Conservation (phyloP, 2,329 filamentous ascomycete genomes). For the Fulvia fulva region DNA sequence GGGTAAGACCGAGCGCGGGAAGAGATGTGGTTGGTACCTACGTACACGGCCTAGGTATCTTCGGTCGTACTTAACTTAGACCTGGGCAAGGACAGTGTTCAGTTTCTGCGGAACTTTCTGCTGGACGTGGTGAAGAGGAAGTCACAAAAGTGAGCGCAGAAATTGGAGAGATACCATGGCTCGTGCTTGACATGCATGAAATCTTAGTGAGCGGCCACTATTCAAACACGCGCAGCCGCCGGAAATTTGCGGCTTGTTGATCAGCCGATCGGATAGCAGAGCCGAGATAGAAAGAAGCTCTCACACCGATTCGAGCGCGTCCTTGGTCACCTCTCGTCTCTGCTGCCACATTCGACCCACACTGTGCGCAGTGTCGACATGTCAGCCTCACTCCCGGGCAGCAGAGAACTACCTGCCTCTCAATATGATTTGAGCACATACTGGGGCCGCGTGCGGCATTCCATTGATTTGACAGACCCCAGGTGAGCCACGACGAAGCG, state of each 20-base stretch:
- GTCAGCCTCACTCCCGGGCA: slow-evolving; percentile 61
- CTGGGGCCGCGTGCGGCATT: slow-evolving; percentile 89
- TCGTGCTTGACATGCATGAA: too few relatives aligned
- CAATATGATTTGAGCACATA: slow-evolving; percentile 92
- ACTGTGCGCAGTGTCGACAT: slow-evolving; percentile 36
- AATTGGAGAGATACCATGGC: too few relatives aligned
- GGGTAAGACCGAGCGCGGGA: slow-evolving; percentile 31
- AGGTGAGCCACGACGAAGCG: slow-evolving; percentile 61
- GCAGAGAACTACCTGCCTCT: slow-evolving; percentile 80
- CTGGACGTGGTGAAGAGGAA: too few relatives aligned
- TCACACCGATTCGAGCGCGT: background rate
- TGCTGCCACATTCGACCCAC: background rate
- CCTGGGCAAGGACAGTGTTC: too few relatives aligned
- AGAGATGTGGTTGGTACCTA: slow-evolving; percentile 19
- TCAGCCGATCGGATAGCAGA: too few relatives aligned
- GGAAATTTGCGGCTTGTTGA: too few relatives aligned
- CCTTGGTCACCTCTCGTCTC: background rate
- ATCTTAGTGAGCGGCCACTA: too few relatives aligned
- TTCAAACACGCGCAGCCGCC: too few relatives aligned
- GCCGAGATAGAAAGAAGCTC: background rate
- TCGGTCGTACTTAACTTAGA: too few relatives aligned
- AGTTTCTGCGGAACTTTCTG: too few relatives aligned
- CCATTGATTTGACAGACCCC: slow-evolving; percentile 85
- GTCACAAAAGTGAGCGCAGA: too few relatives aligned
- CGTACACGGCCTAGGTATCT: background rate